Conservation (phyloP, 1,139 yeast species). For the Torulaspora pretoriensis region DNA sequence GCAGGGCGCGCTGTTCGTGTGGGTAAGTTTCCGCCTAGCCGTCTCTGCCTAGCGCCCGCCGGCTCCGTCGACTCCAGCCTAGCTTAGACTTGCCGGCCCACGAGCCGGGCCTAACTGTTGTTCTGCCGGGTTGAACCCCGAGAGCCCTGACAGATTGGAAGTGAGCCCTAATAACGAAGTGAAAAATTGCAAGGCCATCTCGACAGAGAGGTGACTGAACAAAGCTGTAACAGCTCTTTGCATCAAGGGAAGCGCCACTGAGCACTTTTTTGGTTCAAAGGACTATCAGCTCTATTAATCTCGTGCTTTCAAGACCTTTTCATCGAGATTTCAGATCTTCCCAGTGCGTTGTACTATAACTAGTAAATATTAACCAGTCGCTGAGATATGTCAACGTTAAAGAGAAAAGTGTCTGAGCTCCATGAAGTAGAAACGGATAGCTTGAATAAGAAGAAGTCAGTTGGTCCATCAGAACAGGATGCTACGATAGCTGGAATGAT, state of each 20-base stretch:
- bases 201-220: conserved; percentile 1
- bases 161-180: conserved; percentile 5
- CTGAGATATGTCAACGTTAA: conserved; percentile 20
- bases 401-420: conserved; percentile 24
- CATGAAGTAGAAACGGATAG: conserved; percentile 10
- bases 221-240: background rate
- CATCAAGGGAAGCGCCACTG: background rate
- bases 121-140: background rate
- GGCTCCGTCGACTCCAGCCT: background rate
- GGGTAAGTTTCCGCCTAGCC: conserved; percentile 1
- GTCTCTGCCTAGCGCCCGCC: background rate
- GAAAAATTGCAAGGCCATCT: conserved; percentile 13
- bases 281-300: background rate
- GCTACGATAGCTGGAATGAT: conserved; percentile 16
- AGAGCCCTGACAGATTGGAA: background rate
- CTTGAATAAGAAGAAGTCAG: conserved; percentile 9
- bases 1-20: background rate
- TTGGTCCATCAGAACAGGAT: conserved; percentile 8
- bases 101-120: no score
- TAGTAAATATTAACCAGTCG: background rate
- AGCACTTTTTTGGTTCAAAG: background rate
- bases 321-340: background rate
- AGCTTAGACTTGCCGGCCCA: background rate
- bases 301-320: background rate
- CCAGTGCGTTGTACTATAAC: conserved; percentile 2